Evolutionary conservation across 108 stramenopile species (phyloP), one percentile per base, ranked within the genome.

Genomic region (Nitzschia putrida): DNA sequence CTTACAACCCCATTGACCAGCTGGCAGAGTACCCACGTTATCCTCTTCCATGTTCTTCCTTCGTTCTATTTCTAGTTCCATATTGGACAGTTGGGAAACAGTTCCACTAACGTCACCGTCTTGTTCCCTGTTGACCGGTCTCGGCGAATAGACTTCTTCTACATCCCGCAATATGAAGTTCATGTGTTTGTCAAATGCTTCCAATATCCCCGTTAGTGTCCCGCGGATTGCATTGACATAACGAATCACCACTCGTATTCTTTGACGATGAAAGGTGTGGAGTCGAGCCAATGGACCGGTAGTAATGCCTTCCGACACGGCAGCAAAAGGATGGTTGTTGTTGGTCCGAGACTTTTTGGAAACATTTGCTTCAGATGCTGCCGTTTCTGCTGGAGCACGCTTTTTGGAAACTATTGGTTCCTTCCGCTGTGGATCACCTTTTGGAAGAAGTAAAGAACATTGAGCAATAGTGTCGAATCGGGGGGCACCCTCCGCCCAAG

Each of bases 181-280:
- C 57, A 83, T 79, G 69, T 89, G 89, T 67, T 89, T 91, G 71
- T 94, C 93, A 60, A 88, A 90, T 11, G 87, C 88, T 10, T 89
- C 60, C 39, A 94, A 69, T 54, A 63, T 78, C 3, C 92, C 92
- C 10, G 87, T 89, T 55, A 94, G 43, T 37, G 84, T 88, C 24
- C 92, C 92, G 10, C 92, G 83, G 18, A 94, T 73, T 39, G 88
- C 85, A 66, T 90, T 79, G 21, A 87, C 84, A 43, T 92, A 89
- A 43, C 92, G 79, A 20, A 90, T 63, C 39, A 91, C 74, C 20
- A 94, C 76, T 24, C 85, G 78, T 2, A 83, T 73, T 13, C 85
- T 74, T 61, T 85, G 80, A 39, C 72, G 69, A 25, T 29, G 59
- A 39, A 86, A 69, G 11, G 67, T 64, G 66, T 85, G 79, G 7